These are phyloP conservation scores for Chrysanthemum makinoi DNA, from an alignment of 129 eudicot genomes.

Conservation along the genomic window DNA sequence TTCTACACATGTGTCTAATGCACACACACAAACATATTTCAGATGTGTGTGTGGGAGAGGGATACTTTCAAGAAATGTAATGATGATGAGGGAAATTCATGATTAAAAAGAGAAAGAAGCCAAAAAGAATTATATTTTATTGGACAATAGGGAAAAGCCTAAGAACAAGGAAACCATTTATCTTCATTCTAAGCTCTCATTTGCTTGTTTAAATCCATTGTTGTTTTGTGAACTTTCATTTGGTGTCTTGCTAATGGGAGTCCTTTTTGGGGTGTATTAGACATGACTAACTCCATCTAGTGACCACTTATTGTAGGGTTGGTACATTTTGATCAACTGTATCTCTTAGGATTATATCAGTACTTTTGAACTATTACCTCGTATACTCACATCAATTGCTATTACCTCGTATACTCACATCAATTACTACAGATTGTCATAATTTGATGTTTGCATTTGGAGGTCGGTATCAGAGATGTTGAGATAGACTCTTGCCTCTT, in stretches of 20 bases:
- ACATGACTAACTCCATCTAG: slow-evolving; percentile 1
- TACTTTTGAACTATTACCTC: neutral
- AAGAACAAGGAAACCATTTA: slow-evolving; percentile 32
- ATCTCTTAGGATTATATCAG: neutral
- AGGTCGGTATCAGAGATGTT: slow-evolving; percentile 1
- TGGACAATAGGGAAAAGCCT: slow-evolving; percentile 38
- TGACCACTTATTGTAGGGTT: neutral
- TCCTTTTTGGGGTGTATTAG: neutral
- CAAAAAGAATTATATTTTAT: slow-evolving; percentile 36
- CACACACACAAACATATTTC: neutral
- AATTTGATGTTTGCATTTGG: neutral
- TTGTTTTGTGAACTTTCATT: neutral
- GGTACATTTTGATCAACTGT: neutral
- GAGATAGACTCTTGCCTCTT: neutral
- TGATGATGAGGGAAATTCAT: slow-evolving; percentile 38
- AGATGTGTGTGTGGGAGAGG: neutral
- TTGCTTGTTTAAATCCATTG: slow-evolving; percentile 16
- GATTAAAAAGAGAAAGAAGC: slow-evolving; percentile 38
- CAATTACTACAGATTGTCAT: neutral
- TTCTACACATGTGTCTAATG: neutral
- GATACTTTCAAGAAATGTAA: slow-evolving; percentile 34
- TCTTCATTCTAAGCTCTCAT: slow-evolving; percentile 24
- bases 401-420: neutral
- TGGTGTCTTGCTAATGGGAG: slow-evolving; percentile 1
- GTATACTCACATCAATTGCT: neutral